Conservation (phyloP, 768 basidiomycete species). For the Boletus rubroflammeus region DNA sequence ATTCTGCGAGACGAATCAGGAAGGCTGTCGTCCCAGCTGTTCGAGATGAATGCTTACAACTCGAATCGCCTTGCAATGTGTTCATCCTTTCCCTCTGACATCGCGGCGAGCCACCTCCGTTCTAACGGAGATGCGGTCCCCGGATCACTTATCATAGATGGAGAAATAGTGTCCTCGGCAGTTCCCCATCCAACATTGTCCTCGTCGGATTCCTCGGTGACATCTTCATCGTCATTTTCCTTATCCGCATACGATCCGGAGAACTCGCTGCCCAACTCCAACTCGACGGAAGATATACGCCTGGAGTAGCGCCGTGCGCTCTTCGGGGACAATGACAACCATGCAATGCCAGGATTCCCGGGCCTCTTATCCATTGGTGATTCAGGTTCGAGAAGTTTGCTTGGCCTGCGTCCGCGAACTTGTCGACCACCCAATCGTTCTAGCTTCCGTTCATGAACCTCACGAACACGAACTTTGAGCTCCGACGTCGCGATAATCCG, state of each 20-base stretch:
- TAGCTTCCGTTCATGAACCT: conserved; percentile 36
- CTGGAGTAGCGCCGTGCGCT: conserved; percentile 45
- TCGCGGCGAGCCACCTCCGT: conserved; percentile 83
- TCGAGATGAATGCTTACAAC: conserved; percentile 45
- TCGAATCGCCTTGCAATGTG: conserved; percentile 71
- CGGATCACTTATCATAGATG: conserved; percentile 80
- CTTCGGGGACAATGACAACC: conserved; percentile 56
- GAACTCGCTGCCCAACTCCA: conserved; percentile 39
- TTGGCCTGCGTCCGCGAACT: conserved; percentile 21
- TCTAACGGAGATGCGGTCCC: conserved; percentile 76
- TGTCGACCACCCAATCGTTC: conserved; percentile 25
- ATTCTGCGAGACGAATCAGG: conserved; percentile 50
- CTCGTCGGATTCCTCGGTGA: conserved; percentile 43
- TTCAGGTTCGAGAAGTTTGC: conserved; percentile 17
- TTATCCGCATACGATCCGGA: conserved; percentile 29
- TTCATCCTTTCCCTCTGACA: conserved; percentile 79
- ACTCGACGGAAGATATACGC: conserved; percentile 46
- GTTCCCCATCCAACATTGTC: conserved; percentile 48
- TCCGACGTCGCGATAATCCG: conserved; percentile 76
- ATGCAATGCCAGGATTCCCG: conserved; percentile 32
- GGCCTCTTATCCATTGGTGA: conserved; percentile 14
- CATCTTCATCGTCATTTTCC: conserved; percentile 30
- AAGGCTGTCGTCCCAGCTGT: background rate
- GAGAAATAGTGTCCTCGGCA: conserved; percentile 43
- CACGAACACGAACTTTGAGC: conserved; percentile 69